A percentile compares a stretch with the other conserved stretches of the same genome.
phyloP scores from a whole-genome alignment of 768 basidiomycete species.

The Trametes cubensis region DNA sequence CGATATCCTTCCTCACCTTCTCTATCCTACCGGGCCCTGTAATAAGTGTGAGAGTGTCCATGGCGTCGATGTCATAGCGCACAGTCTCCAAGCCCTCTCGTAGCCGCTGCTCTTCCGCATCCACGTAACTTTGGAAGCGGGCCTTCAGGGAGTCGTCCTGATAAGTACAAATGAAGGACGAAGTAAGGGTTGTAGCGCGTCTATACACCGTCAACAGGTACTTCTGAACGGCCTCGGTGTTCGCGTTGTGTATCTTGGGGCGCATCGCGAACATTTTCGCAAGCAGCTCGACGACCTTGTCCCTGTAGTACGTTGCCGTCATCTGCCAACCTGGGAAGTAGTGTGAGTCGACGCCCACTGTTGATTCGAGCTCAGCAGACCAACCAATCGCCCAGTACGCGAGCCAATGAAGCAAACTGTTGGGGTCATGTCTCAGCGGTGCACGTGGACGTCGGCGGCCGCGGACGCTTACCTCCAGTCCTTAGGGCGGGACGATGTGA shows the following conservation, averaged over 20 bases:
- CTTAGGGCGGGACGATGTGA: slow-evolving; percentile 34
- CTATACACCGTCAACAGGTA: slow-evolving; percentile 31
- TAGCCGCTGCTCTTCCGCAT: slow-evolving; percentile 32
- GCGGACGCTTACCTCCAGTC: slow-evolving; percentile 35
- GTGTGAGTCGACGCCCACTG: not conserved
- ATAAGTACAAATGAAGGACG: slow-evolving; percentile 18
- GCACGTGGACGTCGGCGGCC: fast-evolving
- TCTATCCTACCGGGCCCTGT: slow-evolving; percentile 40
- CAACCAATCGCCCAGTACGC: slow-evolving; percentile 40
- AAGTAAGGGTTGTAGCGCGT: slow-evolving; percentile 15
- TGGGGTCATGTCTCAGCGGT: not conserved
- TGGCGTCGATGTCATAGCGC: slow-evolving; percentile 38
- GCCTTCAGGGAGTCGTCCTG: slow-evolving; percentile 28
- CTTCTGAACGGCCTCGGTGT: slow-evolving; percentile 28
- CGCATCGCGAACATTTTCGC: slow-evolving; percentile 23
- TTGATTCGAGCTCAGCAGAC: not conserved
- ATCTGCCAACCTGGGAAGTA: slow-evolving; percentile 28
- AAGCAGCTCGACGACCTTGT: slow-evolving; percentile 20
- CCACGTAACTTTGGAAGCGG: slow-evolving; percentile 33
- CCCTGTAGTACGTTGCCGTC: slow-evolving; percentile 18
- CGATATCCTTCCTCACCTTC: slow-evolving; percentile 26
- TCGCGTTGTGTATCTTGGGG: slow-evolving; percentile 18
- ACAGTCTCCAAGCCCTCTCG: slow-evolving; percentile 33
- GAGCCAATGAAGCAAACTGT: slow-evolving; percentile 36
- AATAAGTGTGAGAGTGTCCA: slow-evolving; percentile 34